Evolutionary conservation across 768 basidiomycete genomes (phyloP).

Genomic region (Amanita pseudoporphyria): DNA sequence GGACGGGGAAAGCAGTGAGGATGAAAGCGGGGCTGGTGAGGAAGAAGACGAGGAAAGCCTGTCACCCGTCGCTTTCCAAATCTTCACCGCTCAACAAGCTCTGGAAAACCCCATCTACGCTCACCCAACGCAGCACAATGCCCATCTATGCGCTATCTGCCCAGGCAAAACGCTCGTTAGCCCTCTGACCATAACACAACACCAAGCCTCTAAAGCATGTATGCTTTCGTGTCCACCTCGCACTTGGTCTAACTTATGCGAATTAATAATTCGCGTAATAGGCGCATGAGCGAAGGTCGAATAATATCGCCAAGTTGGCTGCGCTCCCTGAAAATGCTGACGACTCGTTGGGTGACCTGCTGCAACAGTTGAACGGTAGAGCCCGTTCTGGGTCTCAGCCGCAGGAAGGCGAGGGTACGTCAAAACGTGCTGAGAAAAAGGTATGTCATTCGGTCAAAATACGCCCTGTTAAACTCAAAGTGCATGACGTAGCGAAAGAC

Average conservation of each 20-base stretch:
- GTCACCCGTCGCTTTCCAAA: slow-evolving; percentile 6
- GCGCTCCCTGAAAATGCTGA: slow-evolving; percentile 2
- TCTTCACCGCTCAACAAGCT: slow-evolving; percentile 48
- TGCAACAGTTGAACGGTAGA: slow-evolving; percentile 12
- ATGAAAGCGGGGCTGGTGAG: slow-evolving; percentile 7
- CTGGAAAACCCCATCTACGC: slow-evolving; percentile 56
- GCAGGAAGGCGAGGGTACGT: slow-evolving; percentile 21
- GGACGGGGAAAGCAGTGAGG: slow-evolving; percentile 11
- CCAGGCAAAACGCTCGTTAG: slow-evolving; percentile 67
- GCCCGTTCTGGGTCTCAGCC: slow-evolving; percentile 13
- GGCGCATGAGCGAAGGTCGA: slow-evolving; percentile 57
- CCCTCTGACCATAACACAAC: slow-evolving; percentile 41
- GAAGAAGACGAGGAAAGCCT: slow-evolving; percentile 18
- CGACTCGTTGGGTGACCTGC: neutral
- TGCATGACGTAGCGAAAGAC: neutral
- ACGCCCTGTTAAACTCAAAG: neutral
- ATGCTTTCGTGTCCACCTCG: slow-evolving; percentile 16
- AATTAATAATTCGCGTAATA: slow-evolving; percentile 15
- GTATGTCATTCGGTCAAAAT: slow-evolving; percentile 22
- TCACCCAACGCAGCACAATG: slow-evolving; percentile 42
- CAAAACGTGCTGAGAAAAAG: slow-evolving; percentile 56
- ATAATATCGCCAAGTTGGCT: slow-evolving; percentile 37
- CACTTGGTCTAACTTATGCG: slow-evolving; percentile 1
- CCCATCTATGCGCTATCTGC: slow-evolving; percentile 57
- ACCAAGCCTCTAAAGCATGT: slow-evolving; percentile 57